Percentiles rank a stretch among this genome's conserved stretches.
Conservation (phyloP, 2,329 filamentous ascomycete genomes). For the Neonectria faginata region DNA sequence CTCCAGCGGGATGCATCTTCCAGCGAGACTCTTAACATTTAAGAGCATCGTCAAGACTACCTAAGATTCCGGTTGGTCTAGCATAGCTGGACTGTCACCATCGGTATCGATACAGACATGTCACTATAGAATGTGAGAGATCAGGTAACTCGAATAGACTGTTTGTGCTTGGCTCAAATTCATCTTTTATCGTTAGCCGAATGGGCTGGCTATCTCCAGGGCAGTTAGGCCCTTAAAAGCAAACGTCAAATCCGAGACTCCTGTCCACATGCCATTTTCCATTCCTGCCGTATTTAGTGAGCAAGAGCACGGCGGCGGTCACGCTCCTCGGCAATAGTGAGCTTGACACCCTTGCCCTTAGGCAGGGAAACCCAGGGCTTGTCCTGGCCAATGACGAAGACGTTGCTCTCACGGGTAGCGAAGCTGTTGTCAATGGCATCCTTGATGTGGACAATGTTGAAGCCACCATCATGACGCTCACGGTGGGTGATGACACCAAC, state of each 20-base stretch:
- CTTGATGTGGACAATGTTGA: slow-evolving; percentile 99
- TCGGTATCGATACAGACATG: not conserved
- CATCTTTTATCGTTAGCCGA: slow-evolving; percentile 54
- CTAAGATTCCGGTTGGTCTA: not conserved
- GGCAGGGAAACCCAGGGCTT: slow-evolving; percentile 99
- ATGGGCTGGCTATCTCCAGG: slow-evolving; percentile 52
- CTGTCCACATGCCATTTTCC: slow-evolving; percentile 53
- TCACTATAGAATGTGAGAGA: slow-evolving; percentile 9
- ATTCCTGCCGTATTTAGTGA: slow-evolving; percentile 58
- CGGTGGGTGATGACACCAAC: slow-evolving; percentile 99
- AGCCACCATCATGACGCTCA: slow-evolving; percentile 99
- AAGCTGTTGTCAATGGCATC: slow-evolving; percentile 99
- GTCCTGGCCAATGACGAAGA: slow-evolving; percentile 98
- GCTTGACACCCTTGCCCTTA: slow-evolving; percentile 99
- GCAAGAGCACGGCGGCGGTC: slow-evolving; percentile 88
- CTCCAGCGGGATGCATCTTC: not conserved
- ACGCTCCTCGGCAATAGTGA: slow-evolving; percentile 98
- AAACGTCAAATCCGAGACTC: slow-evolving; percentile 57
- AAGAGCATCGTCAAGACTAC: not conserved
- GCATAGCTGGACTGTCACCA: too few species aligned
- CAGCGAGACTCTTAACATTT: not conserved
- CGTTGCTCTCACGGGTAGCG: slow-evolving; percentile 99
- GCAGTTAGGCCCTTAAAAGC: slow-evolving; percentile 48
- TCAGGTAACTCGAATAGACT: slow-evolving; percentile 38
- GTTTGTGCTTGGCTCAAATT: slow-evolving; percentile 49